A percentile compares a stretch with the other conserved stretches of the same genome.
Evolutionary conservation across 2,329 filamentous ascomycete species (phyloP).

Genomic region (Xylariaceae sp.): DNA sequence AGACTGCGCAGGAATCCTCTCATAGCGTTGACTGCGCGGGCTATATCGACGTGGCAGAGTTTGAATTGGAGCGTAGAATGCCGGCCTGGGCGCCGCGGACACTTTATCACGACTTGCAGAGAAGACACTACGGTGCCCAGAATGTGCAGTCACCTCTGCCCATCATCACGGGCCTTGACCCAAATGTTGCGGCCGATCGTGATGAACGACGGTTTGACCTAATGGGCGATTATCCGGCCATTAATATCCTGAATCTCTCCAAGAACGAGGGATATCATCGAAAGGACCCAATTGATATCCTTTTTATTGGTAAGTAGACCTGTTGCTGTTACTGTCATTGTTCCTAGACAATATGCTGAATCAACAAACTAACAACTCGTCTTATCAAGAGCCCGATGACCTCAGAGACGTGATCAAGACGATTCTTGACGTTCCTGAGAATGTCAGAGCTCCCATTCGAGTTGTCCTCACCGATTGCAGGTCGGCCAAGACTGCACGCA

Average conservation of each 20-base stretch:
- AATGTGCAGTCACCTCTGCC: background rate
- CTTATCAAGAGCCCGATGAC: slow-evolving; percentile 2
- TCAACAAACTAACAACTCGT: background rate
- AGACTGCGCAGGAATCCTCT: too few relatives aligned
- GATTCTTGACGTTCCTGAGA: slow-evolving; percentile 1
- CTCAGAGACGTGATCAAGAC: slow-evolving; percentile 12
- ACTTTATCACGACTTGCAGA: background rate
- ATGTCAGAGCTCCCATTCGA: background rate
- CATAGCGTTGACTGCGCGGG: too few relatives aligned
- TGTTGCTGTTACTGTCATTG: background rate
- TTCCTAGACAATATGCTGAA: background rate
- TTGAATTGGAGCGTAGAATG: slow-evolving; percentile 1
- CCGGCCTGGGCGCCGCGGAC: slow-evolving; percentile 4
- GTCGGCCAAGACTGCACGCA: background rate
- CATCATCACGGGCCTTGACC: background rate
- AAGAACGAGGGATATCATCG: slow-evolving; percentile 4
- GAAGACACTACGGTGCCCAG: background rate
- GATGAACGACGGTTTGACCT: background rate
- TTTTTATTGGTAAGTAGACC: slow-evolving; percentile 7
- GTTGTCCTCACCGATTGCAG: background rate
- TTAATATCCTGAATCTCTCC: slow-evolving; percentile 4
- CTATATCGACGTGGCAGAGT: too few relatives aligned
- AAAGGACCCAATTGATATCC: slow-evolving; percentile 4
- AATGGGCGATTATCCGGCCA: slow-evolving; percentile 8
- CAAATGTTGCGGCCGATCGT: background rate